Evolutionary conservation across 1,139 yeast species (phyloP).

Genomic region (Yamadazyma songkhlaensis): DNA sequence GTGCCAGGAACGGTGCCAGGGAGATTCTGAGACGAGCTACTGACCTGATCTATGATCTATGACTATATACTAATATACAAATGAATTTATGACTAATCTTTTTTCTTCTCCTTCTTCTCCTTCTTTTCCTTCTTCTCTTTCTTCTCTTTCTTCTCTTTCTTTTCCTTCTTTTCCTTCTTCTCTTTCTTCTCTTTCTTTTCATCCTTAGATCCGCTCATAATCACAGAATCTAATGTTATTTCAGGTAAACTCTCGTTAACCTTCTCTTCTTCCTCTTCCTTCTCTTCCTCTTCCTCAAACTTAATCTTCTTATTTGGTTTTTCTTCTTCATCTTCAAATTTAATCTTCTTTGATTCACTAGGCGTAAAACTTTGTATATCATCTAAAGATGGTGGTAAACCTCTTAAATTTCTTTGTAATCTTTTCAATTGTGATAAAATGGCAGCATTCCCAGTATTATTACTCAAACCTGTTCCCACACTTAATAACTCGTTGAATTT

Average conservation of each 20-base stretch:
- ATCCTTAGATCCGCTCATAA: constrained; percentile 11
- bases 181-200: constrained; percentile 16
- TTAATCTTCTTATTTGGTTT: constrained; percentile 17
- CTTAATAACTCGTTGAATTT: constrained; percentile 9
- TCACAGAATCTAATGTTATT: constrained; percentile 11
- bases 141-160: constrained; percentile 13
- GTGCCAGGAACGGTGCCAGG: too few species aligned
- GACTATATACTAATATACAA: constrained; percentile 8
- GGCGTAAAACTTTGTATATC: constrained; percentile 1
- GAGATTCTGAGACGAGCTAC: neutral
- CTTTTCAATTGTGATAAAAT: constrained; percentile 60
- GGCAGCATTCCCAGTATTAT: constrained; percentile 27
- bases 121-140: constrained; percentile 17
- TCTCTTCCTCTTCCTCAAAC: constrained; percentile 11
- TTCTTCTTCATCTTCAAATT: constrained; percentile 21
- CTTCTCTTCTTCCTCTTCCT: constrained; percentile 5
- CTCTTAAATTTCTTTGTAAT: constrained; percentile 69
- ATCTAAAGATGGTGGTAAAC: constrained; percentile 54
- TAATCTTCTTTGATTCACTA: constrained; percentile 23
- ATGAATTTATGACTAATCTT: constrained; percentile 8
- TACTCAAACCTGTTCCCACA: constrained; percentile 20
- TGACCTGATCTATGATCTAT: constrained; percentile 1
- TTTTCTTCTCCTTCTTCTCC: constrained; percentile 8
- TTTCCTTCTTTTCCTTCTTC: constrained; percentile 11
- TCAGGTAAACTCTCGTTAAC: constrained; percentile 13